These are phyloP conservation scores for Coemansia sp. DNA, from an alignment of 192 early-diverging fungal genomes.

Conservation along the genomic window DNA sequence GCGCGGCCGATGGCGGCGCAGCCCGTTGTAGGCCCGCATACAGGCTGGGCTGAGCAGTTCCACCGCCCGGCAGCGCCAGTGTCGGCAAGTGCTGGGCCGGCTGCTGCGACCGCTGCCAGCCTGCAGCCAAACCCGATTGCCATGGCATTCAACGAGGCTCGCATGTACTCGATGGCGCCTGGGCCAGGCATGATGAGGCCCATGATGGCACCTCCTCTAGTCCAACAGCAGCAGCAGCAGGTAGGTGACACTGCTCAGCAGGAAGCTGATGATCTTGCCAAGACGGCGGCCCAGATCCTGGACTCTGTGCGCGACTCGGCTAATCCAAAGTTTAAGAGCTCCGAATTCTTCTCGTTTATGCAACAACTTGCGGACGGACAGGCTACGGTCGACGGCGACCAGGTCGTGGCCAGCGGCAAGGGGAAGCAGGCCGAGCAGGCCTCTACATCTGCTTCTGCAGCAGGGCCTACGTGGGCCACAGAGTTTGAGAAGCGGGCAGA, in stretches of 20 bases:
- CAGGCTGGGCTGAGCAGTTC: conserved; percentile 52
- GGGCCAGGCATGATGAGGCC: conserved; percentile 31
- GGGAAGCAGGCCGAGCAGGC: conserved; percentile 26
- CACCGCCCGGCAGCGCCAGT: conserved; percentile 30
- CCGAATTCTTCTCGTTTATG: conserved; percentile 92
- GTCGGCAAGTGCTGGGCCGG: not conserved
- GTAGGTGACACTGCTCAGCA: conserved; percentile 43
- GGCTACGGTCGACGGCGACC: conserved; percentile 81
- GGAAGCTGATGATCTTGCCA: conserved; percentile 60
- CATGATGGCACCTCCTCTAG: conserved; percentile 15
- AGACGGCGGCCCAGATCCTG: conserved; percentile 76
- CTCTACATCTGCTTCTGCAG: conserved; percentile 12
- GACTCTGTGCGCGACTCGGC: conserved; percentile 64
- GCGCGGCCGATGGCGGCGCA: conserved; percentile 29
- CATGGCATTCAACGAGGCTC: conserved; percentile 65
- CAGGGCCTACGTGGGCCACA: conserved; percentile 60
- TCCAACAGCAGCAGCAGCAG: conserved; percentile 34
- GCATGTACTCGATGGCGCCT: conserved; percentile 41
- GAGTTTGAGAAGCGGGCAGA: conserved; percentile 62
- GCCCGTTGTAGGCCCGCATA: conserved; percentile 6
- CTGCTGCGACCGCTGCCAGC: conserved; percentile 4
- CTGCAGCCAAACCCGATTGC: conserved; percentile 34
- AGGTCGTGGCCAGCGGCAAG: conserved; percentile 53
- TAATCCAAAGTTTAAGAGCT: conserved; percentile 92
- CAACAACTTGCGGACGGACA: conserved; percentile 82